Percentiles rank a stretch among this genome's conserved stretches.
phyloP scores from a whole-genome alignment of 2,329 filamentous ascomycete species.

The Cladophialophora immunda region DNA sequence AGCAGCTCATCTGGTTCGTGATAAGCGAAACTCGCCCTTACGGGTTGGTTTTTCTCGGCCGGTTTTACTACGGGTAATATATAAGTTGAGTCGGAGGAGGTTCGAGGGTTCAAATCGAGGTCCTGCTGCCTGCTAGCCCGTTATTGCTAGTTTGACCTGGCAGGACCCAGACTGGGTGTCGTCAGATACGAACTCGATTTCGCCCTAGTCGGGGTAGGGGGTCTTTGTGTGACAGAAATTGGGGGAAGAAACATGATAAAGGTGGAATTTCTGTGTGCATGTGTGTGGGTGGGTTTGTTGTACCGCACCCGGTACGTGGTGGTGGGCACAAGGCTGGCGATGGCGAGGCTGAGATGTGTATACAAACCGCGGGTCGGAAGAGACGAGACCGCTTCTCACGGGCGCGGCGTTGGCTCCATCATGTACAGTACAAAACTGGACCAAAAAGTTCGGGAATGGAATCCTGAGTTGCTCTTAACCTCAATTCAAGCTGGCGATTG shows the following conservation, averaged over 20 bases:
- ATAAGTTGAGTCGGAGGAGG: slow-evolving; percentile 1
- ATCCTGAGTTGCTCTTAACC: too few relatives aligned
- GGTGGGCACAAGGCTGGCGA: not conserved
- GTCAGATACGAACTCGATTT: not conserved
- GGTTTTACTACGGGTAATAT: not conserved
- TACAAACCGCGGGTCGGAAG: too few relatives aligned
- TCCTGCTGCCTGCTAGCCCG: not conserved
- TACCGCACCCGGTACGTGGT: not conserved
- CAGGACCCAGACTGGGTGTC: not conserved
- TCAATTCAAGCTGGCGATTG: too few relatives aligned
- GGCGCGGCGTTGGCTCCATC: too few relatives aligned
- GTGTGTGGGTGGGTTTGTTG: not conserved
- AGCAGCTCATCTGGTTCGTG: not conserved
- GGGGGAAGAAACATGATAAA: not conserved
- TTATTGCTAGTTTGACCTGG: not conserved
- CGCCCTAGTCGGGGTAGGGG: slow-evolving; percentile 2
- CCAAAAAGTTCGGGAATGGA: too few relatives aligned
- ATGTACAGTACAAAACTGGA: too few relatives aligned
- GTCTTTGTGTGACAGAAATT: slow-evolving; percentile 2
- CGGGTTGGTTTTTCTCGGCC: not conserved
- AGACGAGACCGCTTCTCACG: too few relatives aligned
- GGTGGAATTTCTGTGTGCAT: not conserved
- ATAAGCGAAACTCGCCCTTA: not conserved
- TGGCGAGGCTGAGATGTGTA: too few relatives aligned
- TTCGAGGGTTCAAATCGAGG: not conserved